Evolutionary conservation across 495 filamentous ascomycete genomes (phyloP), one percentile per base, ranked within the genome.

Genomic region (Astrothelium macrocarpum): DNA sequence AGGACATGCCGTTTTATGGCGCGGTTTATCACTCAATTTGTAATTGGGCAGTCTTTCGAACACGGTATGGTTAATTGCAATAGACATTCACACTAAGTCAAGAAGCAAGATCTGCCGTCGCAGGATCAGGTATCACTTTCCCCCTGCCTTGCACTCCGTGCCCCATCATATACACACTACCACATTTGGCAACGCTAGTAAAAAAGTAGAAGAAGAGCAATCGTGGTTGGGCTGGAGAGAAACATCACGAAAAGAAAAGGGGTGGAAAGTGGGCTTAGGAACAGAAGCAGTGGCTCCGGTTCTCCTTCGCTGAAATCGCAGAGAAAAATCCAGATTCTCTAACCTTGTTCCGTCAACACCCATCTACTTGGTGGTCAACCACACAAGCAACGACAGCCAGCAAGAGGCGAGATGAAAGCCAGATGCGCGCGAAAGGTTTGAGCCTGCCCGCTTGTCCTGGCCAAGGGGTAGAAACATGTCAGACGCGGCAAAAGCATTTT

Each of bases 111-210:
- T 56, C 49, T 56, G 49, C 49, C 25, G 49, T 56, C 29, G 49
- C 49, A 56, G 49, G 49, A 56, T 56, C 49, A 56, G 49, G 49
- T 56, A 56, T 56, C 49, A 56, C 49, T 29, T 56, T 56, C 49
- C 49, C 49, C 49, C 7, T 16, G 14, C 5, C 49, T 29, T 20
- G 2, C 49, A 12, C 12, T 56, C 20, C 25, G 20, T 11, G 12
- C 9, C 11, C 49, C 49, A 20, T 56, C 49, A 56, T 56, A 56
- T 56, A 56, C 20, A 56, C 49, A 56, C 49, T 56, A 56, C 49
- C 49, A 56, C 49, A 56, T 56, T 56, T 26, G 20, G 23, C 49
- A 28, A 25, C 49, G 49, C 49, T 56, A 25, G 25, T 49, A 20
- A 49, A 20, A 18, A 20, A 20, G n/a, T 49, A 49, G n/a, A 18